Percentiles rank a stretch among this genome's conserved stretches.
Conservation (phyloP, 1,139 yeast genomes). For the Yarrowia galli region DNA sequence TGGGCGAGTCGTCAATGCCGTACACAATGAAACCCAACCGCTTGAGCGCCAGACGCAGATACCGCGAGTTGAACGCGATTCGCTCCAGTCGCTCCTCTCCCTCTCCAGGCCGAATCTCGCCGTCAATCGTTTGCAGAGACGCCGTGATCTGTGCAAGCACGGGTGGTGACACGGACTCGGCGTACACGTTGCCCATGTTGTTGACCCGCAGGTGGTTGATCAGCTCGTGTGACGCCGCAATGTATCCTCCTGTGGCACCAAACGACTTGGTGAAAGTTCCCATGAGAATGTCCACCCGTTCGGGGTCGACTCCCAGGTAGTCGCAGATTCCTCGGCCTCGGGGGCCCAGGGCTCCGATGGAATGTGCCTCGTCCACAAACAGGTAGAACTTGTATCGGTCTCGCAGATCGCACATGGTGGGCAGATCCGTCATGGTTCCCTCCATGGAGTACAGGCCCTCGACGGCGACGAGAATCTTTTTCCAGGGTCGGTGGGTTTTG, state of each 20-base stretch:
- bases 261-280: conserved; percentile 97
- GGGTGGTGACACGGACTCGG: conserved; percentile 90
- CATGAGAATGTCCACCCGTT: conserved; percentile 84
- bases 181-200: conserved; percentile 75
- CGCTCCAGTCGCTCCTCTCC: conserved; percentile 90
- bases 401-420: conserved; percentile 74
- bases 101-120: conserved; percentile 88
- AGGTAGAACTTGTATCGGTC: conserved; percentile 87
- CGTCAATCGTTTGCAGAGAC: conserved; percentile 78
- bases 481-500: conserved; percentile 96
- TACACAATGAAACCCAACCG: conserved; percentile 91
- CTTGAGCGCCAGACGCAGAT: conserved; percentile 86
- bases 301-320: conserved; percentile 80
- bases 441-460: conserved; percentile 99
- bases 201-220: conserved; percentile 78
- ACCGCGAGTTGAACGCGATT: conserved; percentile 94
- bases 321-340: conserved; percentile 95
- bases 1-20: conserved; percentile 97
- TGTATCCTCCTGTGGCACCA: conserved; percentile 98
- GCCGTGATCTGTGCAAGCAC: conserved; percentile 88
- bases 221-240: conserved; percentile 73
- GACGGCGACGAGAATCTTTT: conserved; percentile 87
- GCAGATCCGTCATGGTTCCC: conserved; percentile 91
- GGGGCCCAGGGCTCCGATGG: conserved; percentile 97
- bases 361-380: conserved; percentile 97